Evolutionary conservation across 768 basidiomycete genomes (phyloP).

Genomic region (Tubosaeta sp.): DNA sequence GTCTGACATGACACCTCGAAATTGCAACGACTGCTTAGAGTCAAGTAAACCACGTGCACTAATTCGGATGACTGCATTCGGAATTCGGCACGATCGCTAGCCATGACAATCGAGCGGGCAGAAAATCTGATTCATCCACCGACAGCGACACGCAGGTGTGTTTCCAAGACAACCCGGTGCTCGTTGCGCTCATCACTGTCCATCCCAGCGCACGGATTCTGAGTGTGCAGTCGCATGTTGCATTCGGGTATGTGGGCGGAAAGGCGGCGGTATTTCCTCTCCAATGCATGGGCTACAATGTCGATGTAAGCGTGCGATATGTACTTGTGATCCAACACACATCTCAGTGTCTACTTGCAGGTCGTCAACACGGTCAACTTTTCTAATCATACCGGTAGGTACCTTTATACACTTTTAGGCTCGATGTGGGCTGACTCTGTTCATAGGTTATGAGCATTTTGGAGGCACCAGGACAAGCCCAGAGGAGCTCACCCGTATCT

Average conservation of each 20-base stretch:
- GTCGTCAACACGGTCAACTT: constrained; percentile 91
- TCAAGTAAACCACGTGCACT: neutral
- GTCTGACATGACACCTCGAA: constrained; percentile 44
- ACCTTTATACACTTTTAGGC: neutral
- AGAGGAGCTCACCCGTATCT: constrained; percentile 70
- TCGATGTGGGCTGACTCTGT: neutral
- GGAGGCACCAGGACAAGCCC: constrained; percentile 79
- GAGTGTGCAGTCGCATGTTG: constrained; percentile 91
- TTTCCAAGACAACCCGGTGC: neutral
- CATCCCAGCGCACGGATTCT: constrained; percentile 54
- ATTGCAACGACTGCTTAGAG: neutral
- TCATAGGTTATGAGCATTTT: constrained; percentile 73
- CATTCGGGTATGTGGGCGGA: constrained; percentile 89
- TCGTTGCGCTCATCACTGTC: neutral
- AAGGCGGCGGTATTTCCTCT: constrained; percentile 75
- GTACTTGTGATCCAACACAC: neutral
- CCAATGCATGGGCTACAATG: constrained; percentile 89
- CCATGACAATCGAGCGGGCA: neutral
- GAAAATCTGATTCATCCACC: neutral
- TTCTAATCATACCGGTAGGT: constrained; percentile 85
- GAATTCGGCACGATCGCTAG: neutral
- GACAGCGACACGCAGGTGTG: constrained; percentile 4
- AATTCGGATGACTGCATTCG: neutral
- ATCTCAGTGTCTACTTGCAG: constrained; percentile 31
- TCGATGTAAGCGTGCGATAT: constrained; percentile 63